These are phyloP conservation scores for Penicillium cataractarum DNA, from an alignment of 495 filamentous ascomycete species.

Conservation along the genomic window DNA sequence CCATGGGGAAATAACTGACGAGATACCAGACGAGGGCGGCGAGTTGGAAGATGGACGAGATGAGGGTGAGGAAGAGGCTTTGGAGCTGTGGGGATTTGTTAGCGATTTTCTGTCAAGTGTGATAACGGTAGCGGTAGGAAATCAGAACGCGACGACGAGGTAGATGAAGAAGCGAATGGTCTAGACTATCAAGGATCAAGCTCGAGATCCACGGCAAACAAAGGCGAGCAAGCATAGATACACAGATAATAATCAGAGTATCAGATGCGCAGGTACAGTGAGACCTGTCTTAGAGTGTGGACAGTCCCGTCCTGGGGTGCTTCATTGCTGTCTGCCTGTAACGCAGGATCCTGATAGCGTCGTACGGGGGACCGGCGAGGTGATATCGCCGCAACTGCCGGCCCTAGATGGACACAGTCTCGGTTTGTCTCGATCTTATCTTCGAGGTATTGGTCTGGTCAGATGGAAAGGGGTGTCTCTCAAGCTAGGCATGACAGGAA, in stretches of 20 bases:
- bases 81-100: slow-evolving; percentile 61
- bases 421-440: neutral
- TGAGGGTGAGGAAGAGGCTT: slow-evolving; percentile 76
- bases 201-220: neutral
- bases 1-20: slow-evolving; percentile 98
- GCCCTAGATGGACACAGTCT: slow-evolving; percentile 1
- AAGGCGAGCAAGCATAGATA: neutral
- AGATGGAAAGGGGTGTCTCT: neutral
- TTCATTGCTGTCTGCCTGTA: neutral
- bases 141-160: neutral
- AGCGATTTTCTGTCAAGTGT: slow-evolving; percentile 6
- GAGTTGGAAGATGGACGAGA: slow-evolving; percentile 82
- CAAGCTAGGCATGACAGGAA: slow-evolving; percentile 14
- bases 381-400: slow-evolving; percentile 20
- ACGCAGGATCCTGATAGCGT: slow-evolving; percentile 7
- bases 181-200: neutral
- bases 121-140: neutral
- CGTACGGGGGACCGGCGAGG: slow-evolving; percentile 12
- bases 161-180: neutral
- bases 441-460: neutral
- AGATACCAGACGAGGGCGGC: slow-evolving; percentile 88
- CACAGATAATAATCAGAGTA: neutral
- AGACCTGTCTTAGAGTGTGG: neutral
- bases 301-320: neutral
- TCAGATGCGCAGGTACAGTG: slow-evolving; percentile 4